phyloP scores from a whole-genome alignment of 1,284 basidiomycete genomes.

The Ustilago cynodontis region DNA sequence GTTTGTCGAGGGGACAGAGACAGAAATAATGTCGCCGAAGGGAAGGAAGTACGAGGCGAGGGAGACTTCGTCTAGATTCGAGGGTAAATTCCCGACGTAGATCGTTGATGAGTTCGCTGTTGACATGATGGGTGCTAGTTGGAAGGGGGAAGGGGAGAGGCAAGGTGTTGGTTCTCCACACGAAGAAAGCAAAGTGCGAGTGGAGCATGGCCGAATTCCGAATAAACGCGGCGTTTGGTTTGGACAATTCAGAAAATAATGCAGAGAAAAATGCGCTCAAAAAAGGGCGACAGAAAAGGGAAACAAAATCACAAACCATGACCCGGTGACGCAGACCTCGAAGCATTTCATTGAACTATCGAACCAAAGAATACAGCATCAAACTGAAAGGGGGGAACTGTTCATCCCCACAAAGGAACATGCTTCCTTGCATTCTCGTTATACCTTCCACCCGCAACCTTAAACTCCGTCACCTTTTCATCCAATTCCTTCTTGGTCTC shows the following conservation, averaged over 20 bases:
- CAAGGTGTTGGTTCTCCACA: background rate
- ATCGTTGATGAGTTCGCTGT: slow-evolving; percentile 14
- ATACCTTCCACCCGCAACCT: slow-evolving; percentile 42
- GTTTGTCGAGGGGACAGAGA: slow-evolving; percentile 35
- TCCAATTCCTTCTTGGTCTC: slow-evolving; percentile 61
- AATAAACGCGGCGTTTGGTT: too few species aligned
- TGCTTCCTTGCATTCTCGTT: slow-evolving; percentile 28
- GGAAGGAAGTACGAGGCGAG: slow-evolving; percentile 30
- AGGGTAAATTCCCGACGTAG: slow-evolving; percentile 41
- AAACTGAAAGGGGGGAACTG: background rate
- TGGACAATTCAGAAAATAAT: too few species aligned
- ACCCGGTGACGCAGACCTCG: too few species aligned
- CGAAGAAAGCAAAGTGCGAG: background rate
- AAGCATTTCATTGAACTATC: too few species aligned
- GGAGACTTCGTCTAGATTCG: slow-evolving; percentile 23
- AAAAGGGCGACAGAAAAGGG: slow-evolving; percentile 11
- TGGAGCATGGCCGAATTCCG: slow-evolving; percentile 6
- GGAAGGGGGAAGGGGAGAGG: background rate
- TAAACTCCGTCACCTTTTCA: slow-evolving; percentile 31
- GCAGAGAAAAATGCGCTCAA: background rate
- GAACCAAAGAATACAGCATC: background rate
- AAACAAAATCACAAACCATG: background rate
- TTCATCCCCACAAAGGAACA: slow-evolving; percentile 30
- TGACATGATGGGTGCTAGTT: background rate
- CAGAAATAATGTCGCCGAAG: slow-evolving; percentile 53